These are phyloP conservation scores for Jamesozyma piceae DNA, from an alignment of 805 yeast genomes.

Conservation along the genomic window DNA sequence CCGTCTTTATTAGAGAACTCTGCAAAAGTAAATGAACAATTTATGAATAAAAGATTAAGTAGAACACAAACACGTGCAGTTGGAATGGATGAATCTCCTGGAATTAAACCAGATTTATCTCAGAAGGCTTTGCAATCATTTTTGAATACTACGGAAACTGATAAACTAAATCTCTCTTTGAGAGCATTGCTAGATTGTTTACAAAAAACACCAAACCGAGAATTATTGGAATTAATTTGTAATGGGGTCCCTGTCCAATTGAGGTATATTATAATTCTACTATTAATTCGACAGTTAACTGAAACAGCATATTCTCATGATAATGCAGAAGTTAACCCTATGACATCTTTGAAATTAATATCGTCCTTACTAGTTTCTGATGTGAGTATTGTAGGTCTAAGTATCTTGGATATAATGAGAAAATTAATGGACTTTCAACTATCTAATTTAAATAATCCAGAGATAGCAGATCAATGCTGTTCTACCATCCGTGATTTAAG, in stretches of 20 bases:
- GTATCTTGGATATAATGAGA: constrained; percentile 70
- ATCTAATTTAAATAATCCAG: constrained; percentile 15
- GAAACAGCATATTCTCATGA: constrained; percentile 7
- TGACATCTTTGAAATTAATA: constrained; percentile 36
- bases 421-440: constrained; percentile 45
- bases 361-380: constrained; percentile 61
- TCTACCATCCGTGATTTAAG: constrained; percentile 61
- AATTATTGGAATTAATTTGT: constrained; percentile 54
- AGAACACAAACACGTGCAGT: constrained; percentile 25
- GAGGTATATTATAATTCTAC: constrained; percentile 53
- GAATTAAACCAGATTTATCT: constrained; percentile 26
- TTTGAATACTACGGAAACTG: constrained; percentile 54
- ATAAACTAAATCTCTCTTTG: constrained; percentile 52
- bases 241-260: constrained; percentile 75
- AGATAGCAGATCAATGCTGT: constrained; percentile 38
- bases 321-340: constrained; percentile 8
- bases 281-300: constrained; percentile 33
- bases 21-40: constrained; percentile 5
- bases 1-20: constrained; percentile 8
- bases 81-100: constrained; percentile 20
- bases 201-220: constrained; percentile 27
- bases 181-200: constrained; percentile 42
- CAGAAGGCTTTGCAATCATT: constrained; percentile 42
- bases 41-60: constrained; percentile 21
- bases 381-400: constrained; percentile 78